phyloP scores from a whole-genome alignment of 306 rosid species.

The Oemleria cerasiformis region DNA sequence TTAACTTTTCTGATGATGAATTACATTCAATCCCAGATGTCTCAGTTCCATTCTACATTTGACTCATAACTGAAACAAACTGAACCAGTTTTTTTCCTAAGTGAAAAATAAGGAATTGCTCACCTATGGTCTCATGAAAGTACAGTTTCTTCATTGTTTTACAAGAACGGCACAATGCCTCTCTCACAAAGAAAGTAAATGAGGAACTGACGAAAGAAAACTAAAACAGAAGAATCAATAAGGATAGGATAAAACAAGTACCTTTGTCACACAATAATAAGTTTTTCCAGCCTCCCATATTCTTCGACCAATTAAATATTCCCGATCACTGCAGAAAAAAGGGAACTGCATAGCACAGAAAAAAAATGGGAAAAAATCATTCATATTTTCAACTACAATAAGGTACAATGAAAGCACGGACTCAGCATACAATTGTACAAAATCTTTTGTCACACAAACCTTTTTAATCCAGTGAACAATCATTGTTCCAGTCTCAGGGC shows the following conservation, averaged over 20 bases:
- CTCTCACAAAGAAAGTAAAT: constrained; percentile 7
- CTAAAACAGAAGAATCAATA: neutral
- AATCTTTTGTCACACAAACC: constrained; percentile 46
- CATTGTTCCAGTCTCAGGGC: constrained; percentile 68
- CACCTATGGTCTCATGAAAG: too few species aligned
- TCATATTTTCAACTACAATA: constrained; percentile 10
- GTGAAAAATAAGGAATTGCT: neutral
- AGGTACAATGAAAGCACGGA: neutral
- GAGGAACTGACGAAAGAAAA: constrained; percentile 21
- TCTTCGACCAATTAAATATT: constrained; percentile 90
- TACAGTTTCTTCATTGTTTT: neutral
- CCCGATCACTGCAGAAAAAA: constrained; percentile 98
- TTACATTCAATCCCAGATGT: neutral
- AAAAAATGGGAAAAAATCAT: constrained; percentile 28
- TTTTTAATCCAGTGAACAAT: constrained; percentile 95
- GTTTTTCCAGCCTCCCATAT: constrained; percentile 94
- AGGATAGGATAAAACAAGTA: constrained; percentile 28
- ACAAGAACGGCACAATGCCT: neutral
- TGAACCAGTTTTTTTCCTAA: neutral
- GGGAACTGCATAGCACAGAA: constrained; percentile 66
- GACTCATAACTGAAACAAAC: neutral
- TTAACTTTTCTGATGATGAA: neutral
- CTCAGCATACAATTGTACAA: neutral
- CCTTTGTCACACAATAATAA: constrained; percentile 95
- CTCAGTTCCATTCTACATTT: neutral